A percentile compares a stretch with the other conserved stretches of the same genome.
Conservation (phyloP, 2,329 filamentous ascomycete genomes). For the Lachnellula hyalina region DNA sequence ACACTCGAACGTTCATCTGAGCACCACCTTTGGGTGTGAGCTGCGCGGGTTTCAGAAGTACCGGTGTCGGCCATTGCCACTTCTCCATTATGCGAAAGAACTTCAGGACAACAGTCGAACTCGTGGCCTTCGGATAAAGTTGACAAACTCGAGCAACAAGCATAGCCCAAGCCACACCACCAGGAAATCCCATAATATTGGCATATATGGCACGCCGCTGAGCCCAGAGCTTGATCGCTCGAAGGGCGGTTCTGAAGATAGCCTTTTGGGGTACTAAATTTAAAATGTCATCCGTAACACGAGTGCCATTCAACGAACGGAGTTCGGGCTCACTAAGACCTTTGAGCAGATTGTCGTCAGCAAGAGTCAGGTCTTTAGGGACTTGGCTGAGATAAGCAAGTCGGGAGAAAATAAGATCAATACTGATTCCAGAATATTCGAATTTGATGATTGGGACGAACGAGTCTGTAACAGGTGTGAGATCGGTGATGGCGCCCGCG, state of each 20-base stretch:
- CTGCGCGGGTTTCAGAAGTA: slow-evolving; percentile 65
- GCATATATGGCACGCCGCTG: slow-evolving; percentile 88
- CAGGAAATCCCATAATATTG: slow-evolving; percentile 93
- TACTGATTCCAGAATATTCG: slow-evolving; percentile 83
- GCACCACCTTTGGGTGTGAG: slow-evolving; percentile 63
- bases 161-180: slow-evolving; percentile 98
- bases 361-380: slow-evolving; percentile 66
- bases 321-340: slow-evolving; percentile 84
- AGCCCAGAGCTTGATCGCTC: slow-evolving; percentile 95
- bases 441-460: slow-evolving; percentile 98
- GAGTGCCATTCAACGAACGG: slow-evolving; percentile 85
- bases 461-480: slow-evolving; percentile 81
- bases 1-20: slow-evolving; percentile 75
- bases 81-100: slow-evolving; percentile 89
- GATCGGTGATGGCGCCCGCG: slow-evolving; percentile 73
- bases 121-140: slow-evolving; percentile 87
- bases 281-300: slow-evolving; percentile 90
- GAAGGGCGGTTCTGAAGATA: slow-evolving; percentile 81
- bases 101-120: slow-evolving; percentile 82
- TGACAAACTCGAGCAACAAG: slow-evolving; percentile 93
- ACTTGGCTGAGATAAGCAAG: slow-evolving; percentile 66
- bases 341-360: slow-evolving; percentile 77
- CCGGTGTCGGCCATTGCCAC: slow-evolving; percentile 94
- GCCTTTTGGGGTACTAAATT: slow-evolving; percentile 82
- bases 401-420: slow-evolving; percentile 86